Conservation (phyloP, 371 early-diverging fungal genomes). For the Mucor saturninus region DNA sequence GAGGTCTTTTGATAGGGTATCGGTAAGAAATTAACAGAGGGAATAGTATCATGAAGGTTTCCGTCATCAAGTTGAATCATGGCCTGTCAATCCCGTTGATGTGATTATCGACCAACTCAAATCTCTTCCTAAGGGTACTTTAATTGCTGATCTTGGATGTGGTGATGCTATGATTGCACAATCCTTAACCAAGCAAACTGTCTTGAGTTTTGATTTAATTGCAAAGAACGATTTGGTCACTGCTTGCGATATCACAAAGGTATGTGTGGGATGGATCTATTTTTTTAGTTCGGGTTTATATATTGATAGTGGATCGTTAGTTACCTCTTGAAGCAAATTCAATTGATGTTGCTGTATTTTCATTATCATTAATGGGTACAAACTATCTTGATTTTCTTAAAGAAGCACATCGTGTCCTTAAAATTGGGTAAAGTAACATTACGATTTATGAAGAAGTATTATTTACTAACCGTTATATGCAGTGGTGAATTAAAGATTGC, state of each 20-base stretch:
- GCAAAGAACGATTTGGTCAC: conserved; percentile 84
- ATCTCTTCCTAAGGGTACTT: conserved; percentile 50
- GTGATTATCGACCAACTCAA: conserved; percentile 76
- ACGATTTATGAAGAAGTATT: no score
- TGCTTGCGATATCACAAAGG: conserved; percentile 91
- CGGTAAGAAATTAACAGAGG: no score
- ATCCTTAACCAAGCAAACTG: conserved; percentile 67
- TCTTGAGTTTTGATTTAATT: conserved; percentile 95
- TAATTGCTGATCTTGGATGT: conserved; percentile 98
- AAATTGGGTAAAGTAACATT: conserved; percentile 61
- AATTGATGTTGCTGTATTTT: conserved; percentile 94
- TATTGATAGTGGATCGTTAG: background rate
- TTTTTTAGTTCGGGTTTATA: background rate
- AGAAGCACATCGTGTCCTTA: conserved; percentile 93
- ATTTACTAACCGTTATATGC: background rate
- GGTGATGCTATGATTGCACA: conserved; percentile 95
- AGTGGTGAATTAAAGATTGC: conserved; percentile 93
- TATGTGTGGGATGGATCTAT: background rate
- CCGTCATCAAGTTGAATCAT: conserved; percentile 89
- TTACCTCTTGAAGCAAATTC: conserved; percentile 74
- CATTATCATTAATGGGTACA: conserved; percentile 97
- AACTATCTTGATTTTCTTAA: conserved; percentile 90
- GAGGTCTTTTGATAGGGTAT: background rate
- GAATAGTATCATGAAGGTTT: conserved; percentile 96
- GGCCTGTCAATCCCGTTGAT: conserved; percentile 98